Conservation (phyloP, 2,329 filamentous ascomycete genomes). For the Fusarium gaditjirri region DNA sequence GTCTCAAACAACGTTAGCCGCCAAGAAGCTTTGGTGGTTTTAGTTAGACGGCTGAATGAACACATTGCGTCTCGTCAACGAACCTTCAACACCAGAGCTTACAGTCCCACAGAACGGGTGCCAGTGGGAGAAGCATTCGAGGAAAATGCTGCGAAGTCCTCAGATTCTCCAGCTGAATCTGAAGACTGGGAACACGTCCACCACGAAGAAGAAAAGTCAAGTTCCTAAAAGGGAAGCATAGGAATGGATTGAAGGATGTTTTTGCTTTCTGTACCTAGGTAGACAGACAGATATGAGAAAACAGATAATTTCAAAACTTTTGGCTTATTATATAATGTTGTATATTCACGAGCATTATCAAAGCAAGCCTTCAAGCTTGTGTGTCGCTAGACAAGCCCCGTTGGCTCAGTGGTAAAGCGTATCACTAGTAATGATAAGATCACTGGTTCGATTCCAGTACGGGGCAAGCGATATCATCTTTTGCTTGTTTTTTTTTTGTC, state of each 20-base stretch:
- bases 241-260: not conserved
- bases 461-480: slow-evolving; percentile 32
- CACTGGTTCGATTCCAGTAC: slow-evolving; percentile 50
- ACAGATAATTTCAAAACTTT: not conserved
- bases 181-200: not conserved
- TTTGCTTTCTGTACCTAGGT: not conserved
- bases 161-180: not conserved
- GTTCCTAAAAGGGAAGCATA: too few species aligned
- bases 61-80: not conserved
- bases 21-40: too few species aligned
- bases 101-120: not conserved
- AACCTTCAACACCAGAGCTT: not conserved
- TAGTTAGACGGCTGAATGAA: too few species aligned
- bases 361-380: not conserved
- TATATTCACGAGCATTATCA: accelerated
- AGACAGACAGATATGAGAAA: not conserved
- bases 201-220: too few species aligned
- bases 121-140: not conserved
- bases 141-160: not conserved
- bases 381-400: slow-evolving; percentile 27
- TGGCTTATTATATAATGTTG: not conserved
- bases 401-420: slow-evolving; percentile 52
- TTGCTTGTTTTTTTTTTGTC: not conserved
- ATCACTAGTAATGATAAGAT: slow-evolving; percentile 53
- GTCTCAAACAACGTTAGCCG: not conserved